Conservation (phyloP, 2,329 filamentous ascomycete species). For the Colletotrichum sp. region DNA sequence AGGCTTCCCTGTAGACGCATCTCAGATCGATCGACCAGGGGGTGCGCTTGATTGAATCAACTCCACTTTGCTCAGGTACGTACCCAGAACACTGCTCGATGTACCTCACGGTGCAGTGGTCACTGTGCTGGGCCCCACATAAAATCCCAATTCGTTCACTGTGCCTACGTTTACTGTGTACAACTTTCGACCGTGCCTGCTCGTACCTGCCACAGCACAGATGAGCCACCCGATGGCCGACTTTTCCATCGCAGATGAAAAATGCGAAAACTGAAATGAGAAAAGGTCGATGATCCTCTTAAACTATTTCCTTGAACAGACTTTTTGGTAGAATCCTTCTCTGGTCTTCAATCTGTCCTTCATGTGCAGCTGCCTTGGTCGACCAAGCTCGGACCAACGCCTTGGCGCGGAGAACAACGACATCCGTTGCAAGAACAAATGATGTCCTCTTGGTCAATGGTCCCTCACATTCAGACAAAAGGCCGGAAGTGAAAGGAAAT, state of each 20-base stretch:
- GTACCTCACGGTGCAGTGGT: background rate
- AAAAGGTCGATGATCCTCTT: background rate
- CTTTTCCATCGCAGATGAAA: background rate
- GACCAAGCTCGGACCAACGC: background rate
- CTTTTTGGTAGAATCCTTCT: accelerated
- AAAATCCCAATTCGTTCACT: background rate
- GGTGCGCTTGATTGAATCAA: background rate
- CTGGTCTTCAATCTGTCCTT: accelerated
- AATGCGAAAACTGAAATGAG: background rate
- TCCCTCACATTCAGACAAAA: background rate
- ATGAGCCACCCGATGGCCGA: background rate
- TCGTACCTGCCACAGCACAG: background rate
- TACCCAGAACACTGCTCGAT: background rate
- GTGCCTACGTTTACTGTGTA: background rate
- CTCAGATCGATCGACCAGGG: background rate
- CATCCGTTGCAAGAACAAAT: background rate
- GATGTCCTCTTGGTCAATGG: background rate
- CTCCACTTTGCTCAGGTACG: background rate
- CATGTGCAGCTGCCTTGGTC: background rate
- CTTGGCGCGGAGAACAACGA: background rate
- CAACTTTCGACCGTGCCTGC: background rate
- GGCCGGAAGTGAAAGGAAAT: too few relatives aligned
- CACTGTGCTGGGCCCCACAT: background rate
- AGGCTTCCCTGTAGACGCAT: background rate
- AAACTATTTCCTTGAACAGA: background rate